phyloP scores from a whole-genome alignment of 2,329 filamentous ascomycete species.

The Fusarium nanum region DNA sequence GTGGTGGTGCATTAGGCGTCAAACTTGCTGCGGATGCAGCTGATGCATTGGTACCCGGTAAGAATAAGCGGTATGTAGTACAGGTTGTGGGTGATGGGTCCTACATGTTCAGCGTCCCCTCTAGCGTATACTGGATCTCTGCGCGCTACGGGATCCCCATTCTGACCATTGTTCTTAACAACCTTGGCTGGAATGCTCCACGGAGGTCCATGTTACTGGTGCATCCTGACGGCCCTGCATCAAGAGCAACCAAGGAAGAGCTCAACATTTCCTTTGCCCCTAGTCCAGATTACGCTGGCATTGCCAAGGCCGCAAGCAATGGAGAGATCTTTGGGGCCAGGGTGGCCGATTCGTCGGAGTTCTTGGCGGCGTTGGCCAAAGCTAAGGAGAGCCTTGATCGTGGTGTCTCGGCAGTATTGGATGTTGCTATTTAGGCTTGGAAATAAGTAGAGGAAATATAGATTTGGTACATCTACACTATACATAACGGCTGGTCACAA shows the following conservation, averaged over 20 bases:
- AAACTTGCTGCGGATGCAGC: constrained; percentile 15
- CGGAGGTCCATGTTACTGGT: constrained; percentile 9
- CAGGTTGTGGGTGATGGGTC: constrained; percentile 26
- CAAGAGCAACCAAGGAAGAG: constrained; percentile 4
- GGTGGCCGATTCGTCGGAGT: not conserved
- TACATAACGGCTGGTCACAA: too few species aligned
- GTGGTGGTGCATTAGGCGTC: constrained; percentile 13
- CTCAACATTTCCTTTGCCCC: constrained; percentile 22
- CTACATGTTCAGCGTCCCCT: constrained; percentile 23
- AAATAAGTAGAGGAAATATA: too few species aligned
- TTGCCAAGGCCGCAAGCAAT: constrained; percentile 4
- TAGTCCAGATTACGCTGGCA: constrained; percentile 13
- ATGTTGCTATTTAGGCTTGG: not conserved
- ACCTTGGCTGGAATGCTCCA: constrained; percentile 18
- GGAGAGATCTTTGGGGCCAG: constrained; percentile 2
- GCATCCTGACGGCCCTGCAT: constrained; percentile 13
- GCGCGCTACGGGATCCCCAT: constrained; percentile 7
- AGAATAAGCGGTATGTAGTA: constrained; percentile 4
- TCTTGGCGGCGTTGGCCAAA: not conserved
- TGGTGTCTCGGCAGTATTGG: constrained; percentile 7
- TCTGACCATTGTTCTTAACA: constrained; percentile 21
- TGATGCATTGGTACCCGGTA: not conserved
- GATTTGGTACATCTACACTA: too few species aligned
- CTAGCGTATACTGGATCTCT: constrained; percentile 32
- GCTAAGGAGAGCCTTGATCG: constrained; percentile 11